Percentiles rank a stretch among this genome's conserved stretches.
Evolutionary conservation across 2,329 filamentous ascomycete genomes (phyloP).

Genomic region (Gnomoniopsis smithogilvyi): DNA sequence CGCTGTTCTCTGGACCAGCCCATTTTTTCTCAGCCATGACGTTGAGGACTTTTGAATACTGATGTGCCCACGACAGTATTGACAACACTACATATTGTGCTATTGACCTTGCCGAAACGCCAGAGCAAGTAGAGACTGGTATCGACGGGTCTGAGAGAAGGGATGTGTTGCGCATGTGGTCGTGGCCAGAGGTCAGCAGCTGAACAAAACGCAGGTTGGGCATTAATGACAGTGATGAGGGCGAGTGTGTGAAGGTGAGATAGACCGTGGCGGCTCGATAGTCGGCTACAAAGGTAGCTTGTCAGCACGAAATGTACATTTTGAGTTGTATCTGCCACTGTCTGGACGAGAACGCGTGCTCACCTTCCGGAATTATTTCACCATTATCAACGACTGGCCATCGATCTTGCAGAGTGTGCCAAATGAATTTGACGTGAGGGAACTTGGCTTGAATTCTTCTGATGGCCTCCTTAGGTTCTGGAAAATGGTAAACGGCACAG

Average conservation of each 20-base stretch:
- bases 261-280: conserved; percentile 4
- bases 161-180: not conserved
- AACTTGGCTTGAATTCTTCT: not conserved
- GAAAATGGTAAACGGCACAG: not conserved
- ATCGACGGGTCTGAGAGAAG: conserved; percentile 3
- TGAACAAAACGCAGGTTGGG: conserved; percentile 6
- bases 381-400: not conserved
- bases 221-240: not conserved
- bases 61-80: conserved; percentile 6
- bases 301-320: not conserved
- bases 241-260: conserved; percentile 3
- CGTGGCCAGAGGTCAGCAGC: conserved; percentile 4
- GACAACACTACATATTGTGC: conserved; percentile 3
- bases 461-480: conserved; percentile 1
- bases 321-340: not conserved
- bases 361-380: not conserved
- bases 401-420: conserved; percentile 1
- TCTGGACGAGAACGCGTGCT: not conserved
- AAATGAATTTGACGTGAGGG: conserved; percentile 6
- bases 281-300: not conserved
- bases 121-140: conserved; percentile 1
- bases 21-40: not conserved
- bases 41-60: not conserved
- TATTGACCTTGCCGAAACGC: conserved; percentile 1
- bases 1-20: not conserved